Percentiles rank a stretch among this genome's conserved stretches.
Evolutionary conservation across 495 filamentous ascomycete species (phyloP).

Genomic region (Aspergillus sclerotiicarbonarius): DNA sequence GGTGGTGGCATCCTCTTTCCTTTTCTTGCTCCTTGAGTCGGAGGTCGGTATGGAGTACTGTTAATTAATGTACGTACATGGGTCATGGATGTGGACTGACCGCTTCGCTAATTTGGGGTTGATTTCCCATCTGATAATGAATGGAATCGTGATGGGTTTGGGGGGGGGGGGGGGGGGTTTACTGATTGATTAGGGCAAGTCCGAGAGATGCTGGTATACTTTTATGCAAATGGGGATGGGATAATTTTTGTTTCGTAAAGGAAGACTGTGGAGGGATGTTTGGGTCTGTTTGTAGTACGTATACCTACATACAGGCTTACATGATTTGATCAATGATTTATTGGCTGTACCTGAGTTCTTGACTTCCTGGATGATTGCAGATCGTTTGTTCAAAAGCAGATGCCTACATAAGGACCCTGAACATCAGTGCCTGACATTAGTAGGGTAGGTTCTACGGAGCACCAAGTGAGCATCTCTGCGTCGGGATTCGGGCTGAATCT

Average conservation of each 20-base stretch:
- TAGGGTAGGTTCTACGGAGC: not conserved
- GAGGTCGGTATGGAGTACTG: no score
- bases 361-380: not conserved
- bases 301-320: no score
- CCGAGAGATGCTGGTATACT: not conserved
- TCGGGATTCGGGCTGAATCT: not conserved
- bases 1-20: no score
- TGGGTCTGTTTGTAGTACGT: no score
- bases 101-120: not conserved
- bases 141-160: not conserved
- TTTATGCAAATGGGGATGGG: no score
- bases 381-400: not conserved
- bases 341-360: no score
- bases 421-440: not conserved
- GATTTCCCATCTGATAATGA: not conserved
- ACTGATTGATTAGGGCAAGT: conserved; percentile 17
- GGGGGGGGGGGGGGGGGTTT: not conserved
- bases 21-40: no score
- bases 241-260: no score
- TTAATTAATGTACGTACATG: no score
- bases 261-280: no score
- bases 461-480: not conserved
- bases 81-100: not conserved
- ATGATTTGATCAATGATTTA: no score
- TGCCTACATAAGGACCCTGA: not conserved